Evolutionary conservation across 805 yeast genomes (phyloP), one percentile per base, ranked within the genome.

Genomic region (Saccharomycopsis sp.): DNA sequence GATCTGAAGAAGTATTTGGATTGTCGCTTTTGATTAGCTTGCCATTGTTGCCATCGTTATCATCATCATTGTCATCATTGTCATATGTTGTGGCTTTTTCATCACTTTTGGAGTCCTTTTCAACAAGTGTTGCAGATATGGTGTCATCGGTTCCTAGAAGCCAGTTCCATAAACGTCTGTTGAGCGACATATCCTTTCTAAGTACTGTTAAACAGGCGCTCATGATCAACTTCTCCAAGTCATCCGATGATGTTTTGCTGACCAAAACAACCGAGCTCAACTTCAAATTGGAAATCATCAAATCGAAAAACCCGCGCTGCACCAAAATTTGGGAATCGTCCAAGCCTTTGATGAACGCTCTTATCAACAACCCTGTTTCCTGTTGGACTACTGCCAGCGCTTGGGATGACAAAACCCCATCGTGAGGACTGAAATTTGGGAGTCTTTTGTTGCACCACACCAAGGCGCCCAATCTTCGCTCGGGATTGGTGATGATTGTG

Each of bases 161-260:
- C 94, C 96, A 92, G 45, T 71, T 78, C 96, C 97, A 88, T 16
- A 92, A 67, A 52, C 99, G 71, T 59, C 98, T 70, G 58, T 92
- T 92, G 45, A 92, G 68, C 6, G 96, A 86, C 96, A 92, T 86
- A 58, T 92, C 99, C 51, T 78, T 79, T 34, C 80, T 75, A 33
- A 86, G 62, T 2, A 92, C 80, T 0, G 88, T 77, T 8, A 68
- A 60, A 19, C 86, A 71, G 29, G 87, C 79, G 7, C 76, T 65
- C 59, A 79, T 63, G 13, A 86, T 56, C 29, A 87, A 60, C 22
- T 70, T 51, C 46, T 73, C 70, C 36, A 72, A 69, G 52, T 86
- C 95, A 4, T 65, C 61, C 0, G 59, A 51, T 1, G 74, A 59
- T 1, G 75, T 63, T 70, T 72, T 27, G 7, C 12, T 13, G 8